A percentile compares a stretch with the other conserved stretches of the same genome.
These are phyloP conservation scores for Verbena officinalis DNA, from an alignment of 257 asterid species.

Conservation along the genomic window DNA sequence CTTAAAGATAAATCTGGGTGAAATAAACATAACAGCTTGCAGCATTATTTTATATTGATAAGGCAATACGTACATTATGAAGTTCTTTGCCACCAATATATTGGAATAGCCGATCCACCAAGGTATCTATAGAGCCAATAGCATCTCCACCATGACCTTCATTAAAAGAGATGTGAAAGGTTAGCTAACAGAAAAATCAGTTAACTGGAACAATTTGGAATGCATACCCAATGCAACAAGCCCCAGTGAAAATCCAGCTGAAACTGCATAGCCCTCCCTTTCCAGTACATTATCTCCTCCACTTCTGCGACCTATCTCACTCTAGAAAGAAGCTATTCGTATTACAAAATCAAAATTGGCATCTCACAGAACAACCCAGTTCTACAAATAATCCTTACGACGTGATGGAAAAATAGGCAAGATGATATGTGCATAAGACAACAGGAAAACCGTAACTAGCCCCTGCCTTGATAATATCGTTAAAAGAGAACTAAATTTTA, in stretches of 20 bases:
- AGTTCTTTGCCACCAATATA: conserved; percentile 79
- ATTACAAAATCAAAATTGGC: conserved; percentile 18
- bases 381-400: background rate
- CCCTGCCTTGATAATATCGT: background rate
- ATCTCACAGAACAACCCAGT: conserved; percentile 19
- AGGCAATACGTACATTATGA: conserved; percentile 53
- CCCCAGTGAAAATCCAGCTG: conserved; percentile 94
- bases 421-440: conserved; percentile 6
- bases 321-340: conserved; percentile 45
- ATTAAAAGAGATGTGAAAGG: conserved; percentile 22
- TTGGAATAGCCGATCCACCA: conserved; percentile 83
- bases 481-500: background rate
- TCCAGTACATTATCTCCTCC: conserved; percentile 99
- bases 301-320: conserved; percentile 98
- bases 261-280: conserved; percentile 97
- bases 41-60: conserved; percentile 27
- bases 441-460: conserved; percentile 16
- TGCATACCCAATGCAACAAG: conserved; percentile 88
- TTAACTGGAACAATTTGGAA: conserved; percentile 23
- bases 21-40: conserved; percentile 14
- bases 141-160: conserved; percentile 94
- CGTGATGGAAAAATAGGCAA: conserved; percentile 15
- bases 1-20: conserved; percentile 23
- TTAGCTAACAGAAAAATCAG: conserved; percentile 23
- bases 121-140: conserved; percentile 71